Evolutionary conservation across 2,329 filamentous ascomycete genomes (phyloP), one percentile per base, ranked within the genome.

Genomic region (Diaporthe sp.): DNA sequence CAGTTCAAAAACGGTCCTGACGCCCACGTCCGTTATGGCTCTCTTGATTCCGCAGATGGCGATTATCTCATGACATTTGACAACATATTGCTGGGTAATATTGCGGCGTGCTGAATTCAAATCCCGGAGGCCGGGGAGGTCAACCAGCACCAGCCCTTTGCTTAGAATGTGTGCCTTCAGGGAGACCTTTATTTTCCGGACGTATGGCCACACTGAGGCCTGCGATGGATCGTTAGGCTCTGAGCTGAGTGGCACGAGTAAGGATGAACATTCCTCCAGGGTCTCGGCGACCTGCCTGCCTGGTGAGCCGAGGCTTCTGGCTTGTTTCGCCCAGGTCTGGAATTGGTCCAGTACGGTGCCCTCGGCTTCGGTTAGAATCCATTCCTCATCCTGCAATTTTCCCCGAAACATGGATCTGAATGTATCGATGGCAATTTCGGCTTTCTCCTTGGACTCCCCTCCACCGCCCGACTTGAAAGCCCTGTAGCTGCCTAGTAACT

Each of bases 61-160:
- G 68, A 88, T 85, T 5, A 88, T 86, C 71, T 87, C 86, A 66
- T 89, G 77, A 71, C 86, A 88, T 39, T 83, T 50, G 1, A 84
- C 76, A 0, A 88, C 56, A 71, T 87, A 88, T 0, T 83, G 81
- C 73, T 88, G 86, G 0, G 86, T 87, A n/a, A 87, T 84, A 27
- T 78, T 80, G 39, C 81, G 78, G 5, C 87, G 81, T 19, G 86
- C 86, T 4, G 82, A 80, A 75, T 88, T 88, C 32, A 84, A 72
- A 77, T 88, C 87, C 1, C 84, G 86, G 10, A 88, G 83, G 0
- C 86, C 86, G 35, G 87, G 86, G n/a, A 89, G 82, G 73, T 89
- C 87, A 0, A 86, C 86, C 7, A 89, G 81, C 4, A 88, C 78
- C 0, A 88, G 81, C 0, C 87, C 87, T 71, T 84, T 85, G 73